phyloP scores from a whole-genome alignment of 805 yeast genomes.

The Kluyveromyces nonfermentans region DNA sequence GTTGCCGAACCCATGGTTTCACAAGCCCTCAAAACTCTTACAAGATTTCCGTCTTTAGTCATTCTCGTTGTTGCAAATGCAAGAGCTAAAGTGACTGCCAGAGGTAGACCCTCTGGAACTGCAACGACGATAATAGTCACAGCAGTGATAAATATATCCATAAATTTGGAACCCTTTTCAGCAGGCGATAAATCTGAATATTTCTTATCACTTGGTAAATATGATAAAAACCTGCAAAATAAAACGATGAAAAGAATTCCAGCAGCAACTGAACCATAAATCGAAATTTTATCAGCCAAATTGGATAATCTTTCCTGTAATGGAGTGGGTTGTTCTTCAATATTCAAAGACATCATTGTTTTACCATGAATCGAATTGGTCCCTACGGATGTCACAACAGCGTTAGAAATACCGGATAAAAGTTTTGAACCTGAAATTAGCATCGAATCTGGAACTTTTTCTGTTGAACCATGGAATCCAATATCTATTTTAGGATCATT shows the following conservation, averaged over 20 bases:
- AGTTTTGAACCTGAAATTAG: slow-evolving; percentile 87
- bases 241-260: slow-evolving; percentile 69
- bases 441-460: slow-evolving; percentile 58
- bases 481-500: slow-evolving; percentile 26
- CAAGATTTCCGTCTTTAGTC: slow-evolving; percentile 94
- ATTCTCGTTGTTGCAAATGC: slow-evolving; percentile 98
- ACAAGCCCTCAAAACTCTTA: slow-evolving; percentile 87
- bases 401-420: slow-evolving; percentile 77
- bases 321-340: slow-evolving; percentile 80
- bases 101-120: slow-evolving; percentile 97
- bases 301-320: slow-evolving; percentile 70
- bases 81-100: slow-evolving; percentile 92
- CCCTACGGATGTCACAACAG: slow-evolving; percentile 87
- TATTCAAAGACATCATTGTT: slow-evolving; percentile 71
- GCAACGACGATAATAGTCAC: slow-evolving; percentile 94
- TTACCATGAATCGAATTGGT: slow-evolving; percentile 82
- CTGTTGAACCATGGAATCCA: slow-evolving; percentile 38
- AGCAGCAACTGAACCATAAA: slow-evolving; percentile 84
- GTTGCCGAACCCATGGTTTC: slow-evolving; percentile 99
- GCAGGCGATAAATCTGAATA: slow-evolving; percentile 44
- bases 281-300: slow-evolving; percentile 91
- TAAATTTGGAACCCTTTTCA: slow-evolving; percentile 72
- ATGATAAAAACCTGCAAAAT: slow-evolving; percentile 62
- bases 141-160: slow-evolving; percentile 82
- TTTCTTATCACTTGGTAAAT: slow-evolving; percentile 44